phyloP scores from a whole-genome alignment of 2,329 filamentous ascomycete species.

The Onygenales sp. region DNA sequence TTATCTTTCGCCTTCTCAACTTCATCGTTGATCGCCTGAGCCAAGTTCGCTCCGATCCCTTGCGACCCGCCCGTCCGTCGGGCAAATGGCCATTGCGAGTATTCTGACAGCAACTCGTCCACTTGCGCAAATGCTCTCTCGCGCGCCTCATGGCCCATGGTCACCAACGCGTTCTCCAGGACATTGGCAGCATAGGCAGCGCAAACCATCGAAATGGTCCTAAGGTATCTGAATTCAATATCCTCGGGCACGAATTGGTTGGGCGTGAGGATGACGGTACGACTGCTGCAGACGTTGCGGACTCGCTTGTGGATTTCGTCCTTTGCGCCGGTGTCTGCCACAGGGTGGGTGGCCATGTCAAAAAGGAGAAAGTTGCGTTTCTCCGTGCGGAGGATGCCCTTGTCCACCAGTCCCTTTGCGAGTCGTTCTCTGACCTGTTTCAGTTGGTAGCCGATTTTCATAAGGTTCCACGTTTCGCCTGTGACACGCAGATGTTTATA shows the following conservation, averaged over 20 bases:
- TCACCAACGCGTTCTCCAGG: conserved; percentile 91
- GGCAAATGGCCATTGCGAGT: conserved; percentile 95
- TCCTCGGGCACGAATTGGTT: conserved; percentile 89
- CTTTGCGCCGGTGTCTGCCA: conserved; percentile 92
- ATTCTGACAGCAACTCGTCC: conserved; percentile 89
- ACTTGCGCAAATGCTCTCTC: conserved; percentile 95
- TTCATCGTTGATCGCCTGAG: conserved; percentile 79
- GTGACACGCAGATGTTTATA: conserved; percentile 14
- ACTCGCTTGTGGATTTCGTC: conserved; percentile 93
- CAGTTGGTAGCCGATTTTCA: conserved; percentile 99
- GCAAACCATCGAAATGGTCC: conserved; percentile 93
- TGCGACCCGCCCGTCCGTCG: conserved; percentile 65
- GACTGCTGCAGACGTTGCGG: conserved; percentile 82
- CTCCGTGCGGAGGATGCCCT: conserved; percentile 94
- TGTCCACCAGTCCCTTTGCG: conserved; percentile 95
- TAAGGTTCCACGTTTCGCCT: conserved; percentile 99
- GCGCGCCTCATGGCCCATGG: conserved; percentile 83
- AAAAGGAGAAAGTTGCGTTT: conserved; percentile 99
- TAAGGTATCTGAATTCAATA: conserved; percentile 84
- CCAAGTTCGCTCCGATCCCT: conserved; percentile 85
- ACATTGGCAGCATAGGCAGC: conserved; percentile 97
- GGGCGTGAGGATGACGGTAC: conserved; percentile 79
- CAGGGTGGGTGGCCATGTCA: conserved; percentile 98
- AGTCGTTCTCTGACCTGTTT: conserved; percentile 98
- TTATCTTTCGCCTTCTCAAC: conserved; percentile 79